Conservation (phyloP, 208 protist genomes). For the Wallacemonas sp. region DNA sequence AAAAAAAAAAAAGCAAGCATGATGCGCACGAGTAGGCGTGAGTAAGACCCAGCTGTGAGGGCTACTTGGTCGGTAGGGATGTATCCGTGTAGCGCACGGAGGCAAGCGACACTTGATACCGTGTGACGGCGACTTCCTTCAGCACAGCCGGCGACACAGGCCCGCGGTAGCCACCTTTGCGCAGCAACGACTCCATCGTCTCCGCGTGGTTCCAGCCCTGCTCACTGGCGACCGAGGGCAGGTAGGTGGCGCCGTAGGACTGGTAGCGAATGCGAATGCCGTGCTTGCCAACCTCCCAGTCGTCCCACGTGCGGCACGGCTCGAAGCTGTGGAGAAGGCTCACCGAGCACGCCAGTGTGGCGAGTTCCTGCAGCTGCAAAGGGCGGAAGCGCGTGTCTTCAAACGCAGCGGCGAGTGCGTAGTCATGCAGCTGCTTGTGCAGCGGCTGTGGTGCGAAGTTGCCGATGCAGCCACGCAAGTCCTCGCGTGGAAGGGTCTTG, state of each 20-base stretch:
- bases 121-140: constrained; percentile 44
- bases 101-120: constrained; percentile 77
- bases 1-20: no score
- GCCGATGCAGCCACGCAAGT: constrained; percentile 86
- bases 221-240: constrained; percentile 78
- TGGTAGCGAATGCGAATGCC: constrained; percentile 73
- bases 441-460: constrained; percentile 68
- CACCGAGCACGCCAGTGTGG: constrained; percentile 69
- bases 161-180: constrained; percentile 74
- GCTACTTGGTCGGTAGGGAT: neutral
- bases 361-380: constrained; percentile 63
- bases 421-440: constrained; percentile 66
- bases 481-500: constrained; percentile 47
- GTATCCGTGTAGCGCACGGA: constrained; percentile 42
- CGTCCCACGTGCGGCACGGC: constrained; percentile 62
- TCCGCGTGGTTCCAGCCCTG: constrained; percentile 74
- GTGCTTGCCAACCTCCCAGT: constrained; percentile 85
- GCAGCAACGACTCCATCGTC: constrained; percentile 63
- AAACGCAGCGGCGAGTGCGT: constrained; percentile 70
- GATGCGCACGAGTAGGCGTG: no score
- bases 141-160: constrained; percentile 56
- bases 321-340: constrained; percentile 87
- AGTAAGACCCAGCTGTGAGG: no score
- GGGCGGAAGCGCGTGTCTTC: constrained; percentile 79
- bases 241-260: constrained; percentile 70